Evolutionary conservation across 2,329 filamentous ascomycete species (phyloP).

Genomic region (Polychaeton citri): DNA sequence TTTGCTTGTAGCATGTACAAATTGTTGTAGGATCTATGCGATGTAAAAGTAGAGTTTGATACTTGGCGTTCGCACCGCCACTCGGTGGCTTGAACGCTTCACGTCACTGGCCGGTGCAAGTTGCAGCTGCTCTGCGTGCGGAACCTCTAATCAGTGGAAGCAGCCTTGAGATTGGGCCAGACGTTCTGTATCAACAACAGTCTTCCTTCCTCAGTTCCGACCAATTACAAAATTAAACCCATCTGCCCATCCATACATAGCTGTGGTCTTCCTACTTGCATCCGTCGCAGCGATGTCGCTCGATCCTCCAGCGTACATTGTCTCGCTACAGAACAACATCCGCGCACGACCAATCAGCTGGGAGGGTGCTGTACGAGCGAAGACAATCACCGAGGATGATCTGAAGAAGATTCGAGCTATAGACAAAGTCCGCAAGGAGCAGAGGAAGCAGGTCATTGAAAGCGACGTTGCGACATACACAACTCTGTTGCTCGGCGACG

Average conservation of each 20-base stretch:
- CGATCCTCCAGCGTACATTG: slow-evolving; percentile 77
- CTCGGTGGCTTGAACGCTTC: background rate
- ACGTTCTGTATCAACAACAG: too few relatives aligned
- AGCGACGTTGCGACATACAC: slow-evolving; percentile 68
- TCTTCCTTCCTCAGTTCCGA: background rate
- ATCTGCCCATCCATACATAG: background rate
- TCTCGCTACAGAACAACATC: slow-evolving; percentile 91
- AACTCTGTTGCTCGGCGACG: slow-evolving; percentile 60
- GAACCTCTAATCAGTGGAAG: too few relatives aligned
- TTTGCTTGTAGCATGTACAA: too few relatives aligned
- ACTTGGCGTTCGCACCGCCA: slow-evolving; percentile 1
- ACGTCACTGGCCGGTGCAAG: background rate
- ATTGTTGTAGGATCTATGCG: too few relatives aligned
- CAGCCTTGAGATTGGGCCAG: too few relatives aligned
- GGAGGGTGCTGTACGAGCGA: slow-evolving; percentile 89
- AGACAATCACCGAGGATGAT: slow-evolving; percentile 87
- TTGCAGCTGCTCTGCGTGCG: background rate
- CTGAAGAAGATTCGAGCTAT: slow-evolving; percentile 92
- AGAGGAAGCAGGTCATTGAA: slow-evolving; percentile 71
- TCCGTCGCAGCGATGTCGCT: slow-evolving; percentile 58
- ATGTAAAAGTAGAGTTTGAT: too few relatives aligned
- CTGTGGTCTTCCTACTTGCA: too few relatives aligned
- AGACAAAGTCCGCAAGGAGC: slow-evolving; percentile 89
- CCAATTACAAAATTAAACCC: background rate
- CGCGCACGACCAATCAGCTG: slow-evolving; percentile 90